Evolutionary conservation across 139 green algal species (phyloP).

Genomic region (Coelastrella sp.): DNA sequence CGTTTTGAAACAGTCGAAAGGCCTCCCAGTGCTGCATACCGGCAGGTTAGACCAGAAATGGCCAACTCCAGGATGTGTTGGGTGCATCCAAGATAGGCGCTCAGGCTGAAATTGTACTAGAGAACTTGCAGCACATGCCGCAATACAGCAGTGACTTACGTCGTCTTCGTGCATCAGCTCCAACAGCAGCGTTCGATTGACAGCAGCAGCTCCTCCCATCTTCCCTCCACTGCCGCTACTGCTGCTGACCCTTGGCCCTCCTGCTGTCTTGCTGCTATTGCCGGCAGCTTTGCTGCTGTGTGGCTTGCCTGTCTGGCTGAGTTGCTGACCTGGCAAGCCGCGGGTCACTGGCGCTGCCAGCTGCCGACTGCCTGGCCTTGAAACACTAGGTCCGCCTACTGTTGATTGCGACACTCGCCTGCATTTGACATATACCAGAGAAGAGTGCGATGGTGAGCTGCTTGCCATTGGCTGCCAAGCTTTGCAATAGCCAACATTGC

Average conservation of each 20-base stretch:
- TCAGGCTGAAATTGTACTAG: not conserved
- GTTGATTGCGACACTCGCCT: not conserved
- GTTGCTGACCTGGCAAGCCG: not conserved
- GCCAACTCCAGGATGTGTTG: no score
- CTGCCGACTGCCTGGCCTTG: not conserved
- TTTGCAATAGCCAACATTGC: no score
- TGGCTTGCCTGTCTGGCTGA: not conserved
- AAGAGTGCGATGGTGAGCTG: not conserved
- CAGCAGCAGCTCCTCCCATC: not conserved
- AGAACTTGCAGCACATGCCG: not conserved
- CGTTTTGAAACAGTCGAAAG: no score
- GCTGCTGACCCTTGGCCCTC: not conserved
- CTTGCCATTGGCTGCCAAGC: no score
- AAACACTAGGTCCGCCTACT: not conserved
- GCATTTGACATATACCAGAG: not conserved
- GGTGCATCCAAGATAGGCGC: no score
- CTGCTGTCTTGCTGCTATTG: constrained; percentile 2
- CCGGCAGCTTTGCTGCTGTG: constrained; percentile 19
- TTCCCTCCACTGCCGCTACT: not conserved
- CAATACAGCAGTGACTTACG: not conserved
- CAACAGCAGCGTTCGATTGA: constrained; percentile 27
- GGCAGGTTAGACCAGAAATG: no score
- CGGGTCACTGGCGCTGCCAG: not conserved
- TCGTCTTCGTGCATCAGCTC: constrained; percentile 44
- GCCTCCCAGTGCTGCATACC: no score